phyloP scores from a whole-genome alignment of 805 yeast genomes.

The Schwanniomyces yamadae region DNA sequence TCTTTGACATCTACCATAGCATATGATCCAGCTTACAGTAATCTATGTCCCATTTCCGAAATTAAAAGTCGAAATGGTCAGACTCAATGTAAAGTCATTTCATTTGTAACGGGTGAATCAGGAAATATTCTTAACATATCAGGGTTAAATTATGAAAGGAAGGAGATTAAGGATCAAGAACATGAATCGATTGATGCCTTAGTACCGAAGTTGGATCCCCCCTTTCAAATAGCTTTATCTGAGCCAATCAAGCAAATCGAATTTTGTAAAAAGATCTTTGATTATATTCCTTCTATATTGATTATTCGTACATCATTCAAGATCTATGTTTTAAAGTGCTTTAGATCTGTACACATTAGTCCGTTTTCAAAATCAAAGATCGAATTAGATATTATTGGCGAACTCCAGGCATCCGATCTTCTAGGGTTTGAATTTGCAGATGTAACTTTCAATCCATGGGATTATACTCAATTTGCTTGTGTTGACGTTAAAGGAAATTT shows the following conservation, averaged over 20 bases:
- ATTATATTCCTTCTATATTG: slow-evolving; percentile 23
- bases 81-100: slow-evolving; percentile 14
- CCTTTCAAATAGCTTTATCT: slow-evolving; percentile 22
- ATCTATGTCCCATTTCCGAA: slow-evolving; percentile 13
- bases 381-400: slow-evolving; percentile 14
- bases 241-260: slow-evolving; percentile 43
- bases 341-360: slow-evolving; percentile 4
- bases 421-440: slow-evolving; percentile 43
- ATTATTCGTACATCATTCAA: slow-evolving; percentile 38
- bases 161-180: slow-evolving; percentile 1
- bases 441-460: slow-evolving; percentile 44
- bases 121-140: slow-evolving; percentile 30
- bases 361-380: slow-evolving; percentile 5
- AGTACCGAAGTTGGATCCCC: slow-evolving; percentile 11
- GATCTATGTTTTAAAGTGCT: slow-evolving; percentile 32
- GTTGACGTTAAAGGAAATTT: slow-evolving; percentile 57
- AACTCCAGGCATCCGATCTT: slow-evolving; percentile 19
- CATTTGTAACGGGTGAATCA: slow-evolving; percentile 30
- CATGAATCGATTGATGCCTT: slow-evolving; percentile 12
- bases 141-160: slow-evolving; percentile 9
- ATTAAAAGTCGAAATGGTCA: slow-evolving; percentile 9
- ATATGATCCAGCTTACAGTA: slow-evolving; percentile 37
- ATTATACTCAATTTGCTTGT: slow-evolving; percentile 35
- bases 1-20: slow-evolving; percentile 22
- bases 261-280: slow-evolving; percentile 22